Base-by-base conservation (phyloP, 257 asterid genomes). In the Coffea canephora region DNA sequence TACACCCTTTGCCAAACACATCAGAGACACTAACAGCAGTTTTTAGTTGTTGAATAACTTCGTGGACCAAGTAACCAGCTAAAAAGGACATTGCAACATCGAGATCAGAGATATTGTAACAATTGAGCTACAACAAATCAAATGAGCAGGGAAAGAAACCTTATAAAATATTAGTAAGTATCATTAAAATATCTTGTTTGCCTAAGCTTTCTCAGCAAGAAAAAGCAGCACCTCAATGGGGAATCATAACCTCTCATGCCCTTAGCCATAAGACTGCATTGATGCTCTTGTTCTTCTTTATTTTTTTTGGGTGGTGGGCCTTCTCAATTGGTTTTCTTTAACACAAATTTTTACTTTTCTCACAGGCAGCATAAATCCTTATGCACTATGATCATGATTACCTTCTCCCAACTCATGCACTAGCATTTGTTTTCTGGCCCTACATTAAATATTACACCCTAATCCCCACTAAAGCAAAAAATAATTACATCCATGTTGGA, bases 171-270 rank as follows among this genome's bases (percentile, higher is more conserved):
- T 2, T 57, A 57, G 6, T 64, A 7, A 19, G 36, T 13, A 36
- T 39, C 1, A 36, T 23, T 19, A 45, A 71, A 71, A 46, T 45
- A 21, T 8, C 45, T 41, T 41, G 10, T 9, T 21, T 65, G 18
- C 1, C 5, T 11, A 5, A 71, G 76, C 45, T 25, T 77, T 52
- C 41, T 25, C 46, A 34, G 77, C 25, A 59, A 77, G 45, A 77
- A 82, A 83, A 82, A 43, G 76, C 48, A 52, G 62, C 77, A 79
- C 41, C 74, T 4, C 10, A 61, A 62, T 49, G 54, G 65, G 66
- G 55, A 79, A 87, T 83, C 87, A 91, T 85, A 75, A 79, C 79
- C 61, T 82, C 85, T 79, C 73, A 81, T 70, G 71, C 84, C 77
- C 80, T 82, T 79, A 82, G 74, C 82, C 70, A 86, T 74, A 79